Evolutionary conservation across 169 alveolate genomes (phyloP).

Genomic region (Plasmodium blacklocki): DNA sequence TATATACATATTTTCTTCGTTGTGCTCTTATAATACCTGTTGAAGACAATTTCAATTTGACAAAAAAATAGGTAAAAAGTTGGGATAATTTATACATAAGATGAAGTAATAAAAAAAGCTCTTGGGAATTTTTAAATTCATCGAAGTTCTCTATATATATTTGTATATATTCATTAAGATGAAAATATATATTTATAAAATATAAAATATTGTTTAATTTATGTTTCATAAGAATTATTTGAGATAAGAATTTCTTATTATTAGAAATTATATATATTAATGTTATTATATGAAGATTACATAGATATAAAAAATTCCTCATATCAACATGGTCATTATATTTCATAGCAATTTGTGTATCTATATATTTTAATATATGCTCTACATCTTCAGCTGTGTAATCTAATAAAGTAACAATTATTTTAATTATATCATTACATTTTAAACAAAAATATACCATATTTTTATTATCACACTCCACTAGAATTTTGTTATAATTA

Average conservation of each 20-base stretch:
- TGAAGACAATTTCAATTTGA: conserved; percentile 1
- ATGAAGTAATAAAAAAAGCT: conserved; percentile 21
- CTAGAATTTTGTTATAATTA: conserved; percentile 24
- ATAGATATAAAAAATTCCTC: conserved; percentile 14
- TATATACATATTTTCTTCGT: not conserved
- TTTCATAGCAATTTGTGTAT: not conserved
- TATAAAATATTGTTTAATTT: not conserved
- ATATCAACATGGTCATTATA: conserved; percentile 11
- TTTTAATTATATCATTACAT: conserved; percentile 10
- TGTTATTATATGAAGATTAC: conserved; percentile 44
- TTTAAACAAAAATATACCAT: conserved; percentile 41
- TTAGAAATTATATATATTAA: conserved; percentile 31
- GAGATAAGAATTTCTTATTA: conserved; percentile 21
- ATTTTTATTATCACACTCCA: conserved; percentile 11
- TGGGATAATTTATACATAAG: conserved; percentile 69
- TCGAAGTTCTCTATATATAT: not conserved
- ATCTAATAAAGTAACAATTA: conserved; percentile 9
- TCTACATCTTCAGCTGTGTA: conserved; percentile 24
- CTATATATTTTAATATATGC: conserved; percentile 13
- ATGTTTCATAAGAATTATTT: not conserved
- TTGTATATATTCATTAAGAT: conserved; percentile 29
- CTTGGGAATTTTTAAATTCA: not conserved
- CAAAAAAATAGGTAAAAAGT: conserved; percentile 32
- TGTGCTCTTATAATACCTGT: conserved; percentile 2
- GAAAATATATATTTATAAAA: conserved; percentile 37